Percentiles rank a stretch among this genome's conserved stretches.
These are phyloP conservation scores for Echria macrotheca DNA, from an alignment of 495 filamentous ascomycete genomes.

Conservation along the genomic window DNA sequence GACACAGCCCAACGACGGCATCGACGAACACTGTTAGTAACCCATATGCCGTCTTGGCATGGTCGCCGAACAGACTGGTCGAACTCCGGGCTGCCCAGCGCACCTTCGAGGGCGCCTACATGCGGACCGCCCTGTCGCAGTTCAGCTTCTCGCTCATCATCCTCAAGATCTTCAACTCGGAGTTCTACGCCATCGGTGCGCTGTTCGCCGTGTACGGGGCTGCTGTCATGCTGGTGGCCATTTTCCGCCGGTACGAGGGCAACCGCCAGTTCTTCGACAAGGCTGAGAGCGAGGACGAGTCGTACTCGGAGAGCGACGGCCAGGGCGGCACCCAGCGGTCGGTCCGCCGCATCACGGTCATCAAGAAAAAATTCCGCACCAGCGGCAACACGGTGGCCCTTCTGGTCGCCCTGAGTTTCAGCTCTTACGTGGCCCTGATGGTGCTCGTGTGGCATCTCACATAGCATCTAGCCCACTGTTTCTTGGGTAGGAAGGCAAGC, in stretches of 20 bases:
- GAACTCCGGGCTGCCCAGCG: slow-evolving; percentile 92
- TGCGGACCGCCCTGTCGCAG: slow-evolving; percentile 87
- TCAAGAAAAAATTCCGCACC: slow-evolving; percentile 75
- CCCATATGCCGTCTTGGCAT: too few relatives aligned
- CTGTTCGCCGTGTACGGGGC: slow-evolving; percentile 88
- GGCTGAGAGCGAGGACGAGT: slow-evolving; percentile 44
- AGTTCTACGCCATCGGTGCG: slow-evolving; percentile 91
- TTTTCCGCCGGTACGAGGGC: slow-evolving; percentile 80
- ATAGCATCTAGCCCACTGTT: slow-evolving; percentile 12
- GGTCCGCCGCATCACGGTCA: slow-evolving; percentile 22
- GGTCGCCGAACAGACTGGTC: slow-evolving; percentile 68
- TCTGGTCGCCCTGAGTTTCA: slow-evolving; percentile 73
- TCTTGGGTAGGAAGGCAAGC: slow-evolving; percentile 6
- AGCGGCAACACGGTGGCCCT: slow-evolving; percentile 80
- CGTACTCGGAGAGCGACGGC: slow-evolving; percentile 17
- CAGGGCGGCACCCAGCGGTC: slow-evolving; percentile 7
- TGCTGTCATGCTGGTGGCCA: slow-evolving; percentile 70
- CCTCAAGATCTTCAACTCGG: slow-evolving; percentile 90
- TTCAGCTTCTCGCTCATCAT: slow-evolving; percentile 93
- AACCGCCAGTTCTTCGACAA: slow-evolving; percentile 87
- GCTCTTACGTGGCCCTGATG: slow-evolving; percentile 74
- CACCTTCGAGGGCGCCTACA: slow-evolving; percentile 96
- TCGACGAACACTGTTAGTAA: too few relatives aligned
- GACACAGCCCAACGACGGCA: too few relatives aligned
- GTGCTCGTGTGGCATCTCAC: slow-evolving; percentile 61